Evolutionary conservation across 1,284 basidiomycete species (phyloP).

Genomic region (Apiotrichum akiyoshidainum): DNA sequence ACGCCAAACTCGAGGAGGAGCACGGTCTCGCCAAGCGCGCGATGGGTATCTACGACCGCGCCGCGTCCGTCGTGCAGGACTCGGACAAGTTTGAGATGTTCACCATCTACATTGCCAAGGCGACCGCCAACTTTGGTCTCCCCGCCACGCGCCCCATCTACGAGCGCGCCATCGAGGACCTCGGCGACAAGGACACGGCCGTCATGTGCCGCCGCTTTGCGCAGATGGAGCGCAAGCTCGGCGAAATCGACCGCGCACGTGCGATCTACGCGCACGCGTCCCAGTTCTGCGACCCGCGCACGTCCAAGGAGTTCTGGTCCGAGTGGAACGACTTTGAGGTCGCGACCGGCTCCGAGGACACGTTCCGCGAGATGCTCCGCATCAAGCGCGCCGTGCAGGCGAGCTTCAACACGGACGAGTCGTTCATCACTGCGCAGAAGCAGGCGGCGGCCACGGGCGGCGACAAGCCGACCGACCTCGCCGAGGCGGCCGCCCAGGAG

Average conservation of each 20-base stretch:
- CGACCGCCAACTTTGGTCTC: constrained; percentile 89
- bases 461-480: constrained; percentile 39
- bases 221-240: constrained; percentile 91
- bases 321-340: constrained; percentile 97
- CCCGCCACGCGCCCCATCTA: constrained; percentile 96
- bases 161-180: constrained; percentile 87
- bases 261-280: constrained; percentile 95
- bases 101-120: constrained; percentile 95
- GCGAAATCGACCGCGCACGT: constrained; percentile 95
- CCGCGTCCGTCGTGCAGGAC: constrained; percentile 76
- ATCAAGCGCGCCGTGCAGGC: constrained; percentile 98
- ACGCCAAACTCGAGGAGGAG: constrained; percentile 91
- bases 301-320: constrained; percentile 85
- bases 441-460: constrained; percentile 58
- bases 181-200: constrained; percentile 92
- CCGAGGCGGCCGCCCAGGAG: constrained; percentile 47
- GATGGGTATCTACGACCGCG: constrained; percentile 94
- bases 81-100: constrained; percentile 98
- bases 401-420: constrained; percentile 90
- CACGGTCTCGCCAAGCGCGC: constrained; percentile 91
- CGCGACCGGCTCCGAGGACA: constrained; percentile 96
- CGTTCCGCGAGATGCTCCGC: constrained; percentile 96
- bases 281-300: constrained; percentile 95
- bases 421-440: constrained; percentile 80
- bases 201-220: constrained; percentile 97